A percentile compares a stretch with the other conserved stretches of the same genome.
These are phyloP conservation scores for Citrullus amarus DNA, from an alignment of 306 rosid genomes.

Conservation along the genomic window DNA sequence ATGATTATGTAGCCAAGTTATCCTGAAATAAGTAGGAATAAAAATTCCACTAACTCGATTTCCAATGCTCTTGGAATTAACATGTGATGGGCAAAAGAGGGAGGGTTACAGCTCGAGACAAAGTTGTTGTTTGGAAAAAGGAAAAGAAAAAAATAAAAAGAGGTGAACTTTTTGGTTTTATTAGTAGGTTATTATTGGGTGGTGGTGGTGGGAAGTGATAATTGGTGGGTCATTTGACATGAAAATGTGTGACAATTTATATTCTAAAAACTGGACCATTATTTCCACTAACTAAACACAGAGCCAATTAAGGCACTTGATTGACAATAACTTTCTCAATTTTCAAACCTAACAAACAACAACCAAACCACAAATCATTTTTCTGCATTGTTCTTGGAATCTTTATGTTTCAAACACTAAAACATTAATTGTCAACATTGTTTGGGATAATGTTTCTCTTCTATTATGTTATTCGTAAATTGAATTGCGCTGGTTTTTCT, in stretches of 20 bases:
- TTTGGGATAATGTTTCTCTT: not conserved
- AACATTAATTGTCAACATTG: not conserved
- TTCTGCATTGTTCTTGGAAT: not conserved
- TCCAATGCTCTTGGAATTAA: slow-evolving; percentile 81
- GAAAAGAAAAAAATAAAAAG: not conserved
- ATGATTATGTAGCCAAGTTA: too few relatives aligned
- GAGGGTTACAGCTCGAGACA: slow-evolving; percentile 7
- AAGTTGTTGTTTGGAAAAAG: not conserved
- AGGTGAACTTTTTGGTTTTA: not conserved
- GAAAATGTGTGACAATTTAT: not conserved
- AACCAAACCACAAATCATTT: not conserved
- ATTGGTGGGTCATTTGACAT: not conserved
- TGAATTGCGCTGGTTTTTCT: not conserved
- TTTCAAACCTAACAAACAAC: slow-evolving; percentile 8
- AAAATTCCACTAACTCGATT: slow-evolving; percentile 76
- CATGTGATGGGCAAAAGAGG: slow-evolving; percentile 20
- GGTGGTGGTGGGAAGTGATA: not conserved
- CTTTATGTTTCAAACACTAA: not conserved
- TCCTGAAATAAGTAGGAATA: too few relatives aligned
- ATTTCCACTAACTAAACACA: not conserved
- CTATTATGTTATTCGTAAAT: not conserved
- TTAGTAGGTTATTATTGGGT: not conserved
- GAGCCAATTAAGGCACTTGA: slow-evolving; percentile 1
- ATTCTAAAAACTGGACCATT: not conserved
- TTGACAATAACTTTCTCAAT: not conserved